These are phyloP conservation scores for Cucumis hystrix DNA, from an alignment of 306 rosid species.

Conservation along the genomic window DNA sequence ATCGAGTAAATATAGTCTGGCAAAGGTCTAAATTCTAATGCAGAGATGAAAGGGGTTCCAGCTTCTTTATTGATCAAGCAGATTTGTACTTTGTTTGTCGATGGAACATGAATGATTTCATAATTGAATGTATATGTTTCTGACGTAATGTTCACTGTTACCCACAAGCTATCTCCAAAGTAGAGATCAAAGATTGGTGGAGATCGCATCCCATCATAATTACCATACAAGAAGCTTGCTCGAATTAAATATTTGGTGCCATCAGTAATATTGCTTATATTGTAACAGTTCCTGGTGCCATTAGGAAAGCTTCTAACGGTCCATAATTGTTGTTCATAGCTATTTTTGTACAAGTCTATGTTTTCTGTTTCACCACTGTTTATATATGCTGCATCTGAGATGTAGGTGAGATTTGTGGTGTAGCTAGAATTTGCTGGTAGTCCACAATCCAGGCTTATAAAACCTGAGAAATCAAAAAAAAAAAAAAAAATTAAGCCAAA, in stretches of 20 bases:
- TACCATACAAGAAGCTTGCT: conserved; percentile 25
- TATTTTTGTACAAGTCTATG: not conserved
- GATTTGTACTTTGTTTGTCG: not conserved
- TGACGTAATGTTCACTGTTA: not conserved
- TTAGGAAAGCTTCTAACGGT: conserved; percentile 16
- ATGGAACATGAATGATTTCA: conserved; percentile 13
- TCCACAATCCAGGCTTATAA: conserved; percentile 30
- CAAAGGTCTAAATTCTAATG: conserved; percentile 13
- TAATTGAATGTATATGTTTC: conserved; percentile 11
- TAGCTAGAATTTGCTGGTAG: not conserved
- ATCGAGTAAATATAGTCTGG: not conserved
- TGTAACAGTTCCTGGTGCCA: conserved; percentile 28
- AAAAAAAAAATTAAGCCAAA: not conserved
- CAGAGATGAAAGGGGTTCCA: conserved; percentile 14
- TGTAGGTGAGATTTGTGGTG: not conserved
- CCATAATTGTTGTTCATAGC: not conserved
- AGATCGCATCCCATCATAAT: conserved; percentile 15
- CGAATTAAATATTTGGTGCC: conserved; percentile 17
- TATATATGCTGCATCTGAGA: conserved; percentile 15
- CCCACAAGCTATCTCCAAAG: conserved; percentile 10
- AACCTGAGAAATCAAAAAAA: conserved; percentile 8
- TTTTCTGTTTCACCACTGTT: not conserved
- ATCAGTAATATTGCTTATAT: not conserved
- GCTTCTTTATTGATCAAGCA: conserved; percentile 4
- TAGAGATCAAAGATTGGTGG: conserved; percentile 9